Conservation (phyloP, 768 basidiomycete species). For the Sporobolomyces roseus region DNA sequence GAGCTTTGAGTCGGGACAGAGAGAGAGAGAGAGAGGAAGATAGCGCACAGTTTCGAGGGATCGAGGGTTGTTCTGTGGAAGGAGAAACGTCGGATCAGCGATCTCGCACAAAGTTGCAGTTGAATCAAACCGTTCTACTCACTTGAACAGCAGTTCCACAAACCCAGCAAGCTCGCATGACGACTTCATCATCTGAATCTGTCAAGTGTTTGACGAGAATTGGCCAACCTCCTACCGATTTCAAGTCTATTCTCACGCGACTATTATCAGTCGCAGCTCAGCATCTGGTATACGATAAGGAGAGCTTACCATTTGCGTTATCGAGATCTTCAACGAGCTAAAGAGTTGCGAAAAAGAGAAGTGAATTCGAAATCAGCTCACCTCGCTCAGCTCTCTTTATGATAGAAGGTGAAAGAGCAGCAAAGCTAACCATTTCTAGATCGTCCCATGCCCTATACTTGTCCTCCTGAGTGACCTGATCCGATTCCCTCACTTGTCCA, state of each 20-base stretch:
- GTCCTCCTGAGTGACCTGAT: conserved; percentile 55
- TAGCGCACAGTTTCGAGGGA: conserved; percentile 64
- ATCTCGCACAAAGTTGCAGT: not conserved
- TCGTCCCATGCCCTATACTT: conserved; percentile 65
- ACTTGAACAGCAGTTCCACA: conserved; percentile 69
- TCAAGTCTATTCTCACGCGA: conserved; percentile 56
- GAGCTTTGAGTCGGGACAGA: not conserved
- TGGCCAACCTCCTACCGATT: conserved; percentile 72
- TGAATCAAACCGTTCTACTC: not conserved
- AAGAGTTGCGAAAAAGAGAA: not conserved
- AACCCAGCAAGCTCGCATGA: conserved; percentile 72
- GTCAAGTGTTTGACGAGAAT: conserved; percentile 65
- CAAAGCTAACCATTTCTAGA: conserved; percentile 81
- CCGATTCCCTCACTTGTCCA: conserved; percentile 53
- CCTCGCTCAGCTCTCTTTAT: not conserved
- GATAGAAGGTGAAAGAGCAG: conserved; percentile 41
- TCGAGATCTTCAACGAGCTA: conserved; percentile 84
- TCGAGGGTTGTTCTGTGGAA: conserved; percentile 71
- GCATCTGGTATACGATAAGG: too few relatives aligned
- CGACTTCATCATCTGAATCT: conserved; percentile 60
- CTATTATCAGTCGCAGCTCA: too few relatives aligned
- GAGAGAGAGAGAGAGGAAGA: conserved; percentile 44
- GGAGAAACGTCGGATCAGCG: not conserved
- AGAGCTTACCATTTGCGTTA: conserved; percentile 71
- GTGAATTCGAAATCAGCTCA: not conserved